Evolutionary conservation across 1,284 basidiomycete species (phyloP).

Genomic region (Puccinia hordei): DNA sequence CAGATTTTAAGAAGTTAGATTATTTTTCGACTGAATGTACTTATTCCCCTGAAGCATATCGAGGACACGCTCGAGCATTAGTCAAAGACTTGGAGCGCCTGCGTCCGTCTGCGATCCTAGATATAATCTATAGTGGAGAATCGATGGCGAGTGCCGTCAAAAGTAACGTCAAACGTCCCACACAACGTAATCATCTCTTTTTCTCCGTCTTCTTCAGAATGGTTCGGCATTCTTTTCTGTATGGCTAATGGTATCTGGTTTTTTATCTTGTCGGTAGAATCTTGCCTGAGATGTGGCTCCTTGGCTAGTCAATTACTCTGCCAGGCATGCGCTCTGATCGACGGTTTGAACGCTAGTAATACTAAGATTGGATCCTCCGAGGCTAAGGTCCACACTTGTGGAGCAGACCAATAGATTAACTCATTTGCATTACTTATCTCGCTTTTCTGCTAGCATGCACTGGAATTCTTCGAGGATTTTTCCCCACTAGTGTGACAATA

Average conservation of each 20-base stretch:
- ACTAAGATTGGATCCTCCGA: not conserved
- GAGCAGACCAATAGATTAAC: not conserved
- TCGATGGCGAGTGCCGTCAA: constrained; percentile 56
- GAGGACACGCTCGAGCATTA: constrained; percentile 89
- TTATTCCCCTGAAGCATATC: constrained; percentile 91
- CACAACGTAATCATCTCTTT: constrained; percentile 35
- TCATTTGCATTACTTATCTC: not conserved
- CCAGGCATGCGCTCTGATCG: constrained; percentile 46
- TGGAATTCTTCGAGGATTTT: not conserved
- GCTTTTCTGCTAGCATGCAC: not conserved
- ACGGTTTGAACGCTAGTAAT: constrained; percentile 35
- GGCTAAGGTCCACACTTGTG: constrained; percentile 11
- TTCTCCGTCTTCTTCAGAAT: not conserved
- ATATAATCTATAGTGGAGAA: constrained; percentile 93
- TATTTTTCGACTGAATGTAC: constrained; percentile 99
- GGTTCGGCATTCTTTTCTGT: constrained; percentile 60
- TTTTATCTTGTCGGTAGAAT: constrained; percentile 65
- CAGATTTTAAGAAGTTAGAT: constrained; percentile 67
- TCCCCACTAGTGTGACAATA: too few relatives aligned
- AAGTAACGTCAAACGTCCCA: constrained; percentile 64
- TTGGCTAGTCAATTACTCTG: constrained; percentile 65
- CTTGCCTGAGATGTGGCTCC: constrained; percentile 83
- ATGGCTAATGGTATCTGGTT: constrained; percentile 63
- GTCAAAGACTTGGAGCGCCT: constrained; percentile 94
- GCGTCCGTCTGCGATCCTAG: constrained; percentile 89